Evolutionary conservation across 148 eudicot species (phyloP).

Genomic region (Vaccinium vitisidaea): DNA sequence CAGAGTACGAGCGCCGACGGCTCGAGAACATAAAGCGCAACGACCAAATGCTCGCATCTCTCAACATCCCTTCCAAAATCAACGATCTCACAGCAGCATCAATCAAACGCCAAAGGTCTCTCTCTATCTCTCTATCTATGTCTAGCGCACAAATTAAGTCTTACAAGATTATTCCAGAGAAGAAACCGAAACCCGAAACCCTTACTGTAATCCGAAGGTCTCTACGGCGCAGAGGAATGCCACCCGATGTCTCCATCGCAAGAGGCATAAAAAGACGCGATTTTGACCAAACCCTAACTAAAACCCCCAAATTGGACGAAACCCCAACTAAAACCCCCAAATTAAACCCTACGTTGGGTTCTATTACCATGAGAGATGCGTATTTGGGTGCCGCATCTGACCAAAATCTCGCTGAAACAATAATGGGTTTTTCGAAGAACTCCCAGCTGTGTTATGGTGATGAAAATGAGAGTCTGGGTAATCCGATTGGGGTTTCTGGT

Average conservation of each 20-base stretch:
- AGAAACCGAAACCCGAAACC: constrained; percentile 48
- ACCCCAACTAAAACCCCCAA: constrained; percentile 23
- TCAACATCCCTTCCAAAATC: constrained; percentile 62
- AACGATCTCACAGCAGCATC: constrained; percentile 52
- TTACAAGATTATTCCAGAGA: constrained; percentile 49
- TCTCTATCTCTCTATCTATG: background rate
- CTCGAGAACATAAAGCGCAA: constrained; percentile 89
- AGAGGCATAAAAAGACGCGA: constrained; percentile 45
- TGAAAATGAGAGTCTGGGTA: background rate
- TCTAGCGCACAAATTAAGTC: constrained; percentile 50
- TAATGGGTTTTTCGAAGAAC: constrained; percentile 27
- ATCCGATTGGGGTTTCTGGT: constrained; percentile 26
- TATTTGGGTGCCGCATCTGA: constrained; percentile 39
- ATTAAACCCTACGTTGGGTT: constrained; percentile 23
- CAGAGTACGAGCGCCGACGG: constrained; percentile 72
- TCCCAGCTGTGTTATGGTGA: background rate
- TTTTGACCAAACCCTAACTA: no score
- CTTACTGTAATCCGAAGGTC: constrained; percentile 68
- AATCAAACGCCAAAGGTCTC: constrained; percentile 8
- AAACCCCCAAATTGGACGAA: constrained; percentile 39
- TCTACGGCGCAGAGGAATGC: constrained; percentile 49
- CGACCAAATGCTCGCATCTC: constrained; percentile 65
- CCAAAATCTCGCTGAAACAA: constrained; percentile 33
- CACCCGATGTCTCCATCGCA: constrained; percentile 51
- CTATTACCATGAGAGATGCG: constrained; percentile 53